These are phyloP conservation scores for Boletus reticulatus DNA, from an alignment of 768 basidiomycete genomes.

Conservation along the genomic window DNA sequence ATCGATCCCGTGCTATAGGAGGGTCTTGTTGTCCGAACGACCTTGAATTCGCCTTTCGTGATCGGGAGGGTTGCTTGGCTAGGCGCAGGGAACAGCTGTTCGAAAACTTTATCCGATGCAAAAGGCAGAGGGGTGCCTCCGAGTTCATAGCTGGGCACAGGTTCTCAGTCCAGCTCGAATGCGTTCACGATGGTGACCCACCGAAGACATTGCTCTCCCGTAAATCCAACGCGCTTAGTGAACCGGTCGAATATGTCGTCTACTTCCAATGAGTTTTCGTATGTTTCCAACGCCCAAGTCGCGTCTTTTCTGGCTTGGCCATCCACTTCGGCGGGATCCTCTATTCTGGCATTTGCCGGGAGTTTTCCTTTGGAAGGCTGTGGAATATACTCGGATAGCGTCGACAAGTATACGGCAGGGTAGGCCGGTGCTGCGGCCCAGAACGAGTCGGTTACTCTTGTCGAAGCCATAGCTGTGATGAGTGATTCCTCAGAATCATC, in stretches of 20 bases:
- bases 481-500: constrained; percentile 49
- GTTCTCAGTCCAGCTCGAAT: not conserved
- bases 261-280: constrained; percentile 75
- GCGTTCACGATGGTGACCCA: constrained; percentile 29
- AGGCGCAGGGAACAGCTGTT: constrained; percentile 68
- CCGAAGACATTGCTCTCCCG: constrained; percentile 87
- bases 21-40: constrained; percentile 42
- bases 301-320: constrained; percentile 46
- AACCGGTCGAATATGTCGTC: constrained; percentile 90
- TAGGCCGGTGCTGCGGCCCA: constrained; percentile 70
- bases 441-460: constrained; percentile 55
- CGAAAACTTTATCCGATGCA: constrained; percentile 71
- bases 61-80: constrained; percentile 45
- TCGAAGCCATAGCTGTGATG: constrained; percentile 54
- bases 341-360: constrained; percentile 36
- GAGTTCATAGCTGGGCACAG: constrained; percentile 72
- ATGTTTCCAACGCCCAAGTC: constrained; percentile 68
- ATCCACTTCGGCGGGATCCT: constrained; percentile 42
- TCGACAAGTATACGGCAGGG: constrained; percentile 70
- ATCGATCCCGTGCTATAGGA: constrained; percentile 55
- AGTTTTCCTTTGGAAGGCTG: constrained; percentile 50
- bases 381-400: constrained; percentile 68
- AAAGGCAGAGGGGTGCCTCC: constrained; percentile 83
- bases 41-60: constrained; percentile 60
- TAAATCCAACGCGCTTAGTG: constrained; percentile 62